These are phyloP conservation scores for Bondarzewia mesenterica DNA, from an alignment of 1,284 basidiomycete species.

Conservation along the genomic window DNA sequence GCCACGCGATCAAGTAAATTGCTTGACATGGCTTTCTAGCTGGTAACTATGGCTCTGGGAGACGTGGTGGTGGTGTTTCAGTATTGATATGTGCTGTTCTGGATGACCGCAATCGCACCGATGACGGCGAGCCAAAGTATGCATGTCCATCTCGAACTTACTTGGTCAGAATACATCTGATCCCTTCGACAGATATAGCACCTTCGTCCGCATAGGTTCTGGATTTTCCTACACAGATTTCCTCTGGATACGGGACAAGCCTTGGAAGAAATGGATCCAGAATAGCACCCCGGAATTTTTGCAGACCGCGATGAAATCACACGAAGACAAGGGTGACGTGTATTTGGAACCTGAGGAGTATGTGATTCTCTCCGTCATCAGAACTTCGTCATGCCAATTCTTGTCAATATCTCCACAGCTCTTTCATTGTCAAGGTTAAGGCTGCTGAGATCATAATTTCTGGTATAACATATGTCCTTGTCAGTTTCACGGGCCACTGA, in stretches of 20 bases:
- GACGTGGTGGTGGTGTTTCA: constrained; percentile 74
- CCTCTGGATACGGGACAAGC: constrained; percentile 67
- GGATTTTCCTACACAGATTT: constrained; percentile 83
- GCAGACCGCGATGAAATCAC: constrained; percentile 40
- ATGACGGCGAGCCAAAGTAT: constrained; percentile 57
- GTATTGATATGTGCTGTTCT: constrained; percentile 70
- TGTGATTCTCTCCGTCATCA: constrained; percentile 13
- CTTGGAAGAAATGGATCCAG: constrained; percentile 68
- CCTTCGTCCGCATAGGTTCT: constrained; percentile 81
- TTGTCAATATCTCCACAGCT: constrained; percentile 39
- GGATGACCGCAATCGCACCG: constrained; percentile 55
- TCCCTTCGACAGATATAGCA: constrained; percentile 48
- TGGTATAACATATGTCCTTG: constrained; percentile 34
- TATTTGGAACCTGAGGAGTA: constrained; percentile 78
- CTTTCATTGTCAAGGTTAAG: constrained; percentile 85
- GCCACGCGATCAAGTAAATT: no score
- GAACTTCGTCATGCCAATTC: constrained; percentile 2
- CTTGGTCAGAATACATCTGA: constrained; percentile 3
- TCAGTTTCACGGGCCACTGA: no score
- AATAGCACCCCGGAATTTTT: constrained; percentile 59
- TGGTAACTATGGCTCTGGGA: constrained; percentile 67
- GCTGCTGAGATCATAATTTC: constrained; percentile 79
- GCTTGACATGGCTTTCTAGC: no score
- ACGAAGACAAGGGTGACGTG: constrained; percentile 75
- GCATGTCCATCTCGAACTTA: constrained; percentile 9